A percentile compares a stretch with the other conserved stretches of the same genome.
These are phyloP conservation scores for Metschnikowia lunata DNA, from an alignment of 805 yeast species.

Conservation along the genomic window DNA sequence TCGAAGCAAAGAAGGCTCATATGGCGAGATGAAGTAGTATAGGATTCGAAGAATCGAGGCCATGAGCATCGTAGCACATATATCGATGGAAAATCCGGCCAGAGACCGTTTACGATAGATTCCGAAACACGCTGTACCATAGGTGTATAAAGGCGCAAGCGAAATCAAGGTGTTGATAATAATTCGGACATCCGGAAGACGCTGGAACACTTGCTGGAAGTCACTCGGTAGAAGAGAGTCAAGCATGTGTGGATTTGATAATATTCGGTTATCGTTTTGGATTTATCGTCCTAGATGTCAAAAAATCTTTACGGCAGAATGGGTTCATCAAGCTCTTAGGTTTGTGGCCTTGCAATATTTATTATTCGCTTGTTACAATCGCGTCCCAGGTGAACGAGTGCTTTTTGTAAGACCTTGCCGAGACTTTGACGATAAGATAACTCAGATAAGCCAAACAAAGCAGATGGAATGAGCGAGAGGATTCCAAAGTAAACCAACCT, in stretches of 20 bases:
- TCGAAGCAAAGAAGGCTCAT: slow-evolving; percentile 70
- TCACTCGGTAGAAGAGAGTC: slow-evolving; percentile 18
- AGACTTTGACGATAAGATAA: no score
- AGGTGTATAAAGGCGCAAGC: slow-evolving; percentile 80
- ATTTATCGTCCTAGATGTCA: no score
- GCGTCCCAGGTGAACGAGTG: no score
- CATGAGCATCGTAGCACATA: slow-evolving; percentile 85
- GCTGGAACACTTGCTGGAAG: slow-evolving; percentile 21
- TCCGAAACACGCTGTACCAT: slow-evolving; percentile 75
- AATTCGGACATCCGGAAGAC: slow-evolving; percentile 42
- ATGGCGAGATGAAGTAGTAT: slow-evolving; percentile 76
- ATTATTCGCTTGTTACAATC: no score
- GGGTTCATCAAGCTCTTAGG: no score
- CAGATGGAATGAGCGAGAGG: no score
- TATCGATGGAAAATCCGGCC: slow-evolving; percentile 83
- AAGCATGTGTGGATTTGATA: not conserved
- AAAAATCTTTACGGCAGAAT: no score
- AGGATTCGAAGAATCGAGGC: slow-evolving; percentile 70
- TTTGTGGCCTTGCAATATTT: no score
- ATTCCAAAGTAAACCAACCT: no score
- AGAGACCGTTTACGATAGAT: slow-evolving; percentile 62
- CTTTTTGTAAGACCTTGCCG: no score
- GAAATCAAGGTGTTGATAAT: slow-evolving; percentile 64
- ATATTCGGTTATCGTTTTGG: not conserved
- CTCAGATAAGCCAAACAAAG: no score